A percentile compares a stretch with the other conserved stretches of the same genome.
Conservation (phyloP, 345 rosid species). For the Sonneratia alba region DNA sequence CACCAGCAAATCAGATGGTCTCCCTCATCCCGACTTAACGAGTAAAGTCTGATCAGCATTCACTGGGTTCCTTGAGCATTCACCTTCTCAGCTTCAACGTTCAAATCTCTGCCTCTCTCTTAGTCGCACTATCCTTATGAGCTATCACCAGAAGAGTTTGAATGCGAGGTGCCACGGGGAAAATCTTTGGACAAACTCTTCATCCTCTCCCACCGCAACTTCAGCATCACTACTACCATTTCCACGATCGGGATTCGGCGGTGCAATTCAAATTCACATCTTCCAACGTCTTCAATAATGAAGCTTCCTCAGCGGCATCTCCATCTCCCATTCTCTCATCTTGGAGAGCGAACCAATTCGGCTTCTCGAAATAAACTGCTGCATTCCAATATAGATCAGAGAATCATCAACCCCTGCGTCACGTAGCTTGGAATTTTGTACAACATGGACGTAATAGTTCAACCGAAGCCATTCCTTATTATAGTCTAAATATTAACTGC, state of each 20-base stretch:
- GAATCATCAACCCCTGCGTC: not conserved
- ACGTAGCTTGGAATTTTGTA: no score
- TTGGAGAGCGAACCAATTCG: constrained; percentile 96
- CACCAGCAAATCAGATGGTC: constrained; percentile 41
- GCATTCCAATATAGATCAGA: constrained; percentile 14
- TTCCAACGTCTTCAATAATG: constrained; percentile 64
- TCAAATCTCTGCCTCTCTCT: constrained; percentile 1
- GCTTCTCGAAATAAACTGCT: constrained; percentile 72
- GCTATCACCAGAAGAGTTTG: constrained; percentile 21
- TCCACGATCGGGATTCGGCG: constrained; percentile 29
- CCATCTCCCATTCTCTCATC: constrained; percentile 55
- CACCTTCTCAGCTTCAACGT: constrained; percentile 22
- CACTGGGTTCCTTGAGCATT: constrained; percentile 28
- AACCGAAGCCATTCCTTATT: no score
- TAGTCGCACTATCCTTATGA: no score
- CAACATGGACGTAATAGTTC: no score
- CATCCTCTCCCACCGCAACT: constrained; percentile 55
- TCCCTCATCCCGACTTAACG: constrained; percentile 88
- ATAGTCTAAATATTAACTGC: not conserved
- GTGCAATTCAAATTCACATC: constrained; percentile 59
- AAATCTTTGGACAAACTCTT: constrained; percentile 39
- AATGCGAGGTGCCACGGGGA: constrained; percentile 39
- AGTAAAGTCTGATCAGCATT: constrained; percentile 41
- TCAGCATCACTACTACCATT: constrained; percentile 83
- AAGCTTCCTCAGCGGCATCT: constrained; percentile 25